A percentile compares a stretch with the other conserved stretches of the same genome.
Conservation (phyloP, 192 early-diverging fungal species). For the Entomortierella parvispora region DNA sequence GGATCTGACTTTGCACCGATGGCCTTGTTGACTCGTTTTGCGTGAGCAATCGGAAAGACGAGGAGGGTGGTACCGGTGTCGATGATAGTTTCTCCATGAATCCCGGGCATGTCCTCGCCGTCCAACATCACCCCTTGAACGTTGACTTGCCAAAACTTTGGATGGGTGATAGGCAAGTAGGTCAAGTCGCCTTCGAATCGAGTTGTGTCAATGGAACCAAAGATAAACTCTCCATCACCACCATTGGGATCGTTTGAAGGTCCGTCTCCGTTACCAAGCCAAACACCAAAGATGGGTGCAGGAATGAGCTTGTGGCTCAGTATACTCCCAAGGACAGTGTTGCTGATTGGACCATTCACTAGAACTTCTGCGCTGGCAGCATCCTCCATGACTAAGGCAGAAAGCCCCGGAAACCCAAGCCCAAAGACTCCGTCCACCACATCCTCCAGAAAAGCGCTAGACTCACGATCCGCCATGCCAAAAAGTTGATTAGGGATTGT, state of each 20-base stretch:
- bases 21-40: conserved; percentile 56
- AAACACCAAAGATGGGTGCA: conserved; percentile 78
- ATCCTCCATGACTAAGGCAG: conserved; percentile 24
- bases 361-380: neutral
- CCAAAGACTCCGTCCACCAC: conserved; percentile 76
- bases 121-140: conserved; percentile 34
- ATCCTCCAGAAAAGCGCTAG: conserved; percentile 63
- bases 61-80: conserved; percentile 76
- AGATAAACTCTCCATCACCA: conserved; percentile 68
- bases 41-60: conserved; percentile 64
- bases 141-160: conserved; percentile 65
- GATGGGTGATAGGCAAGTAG: conserved; percentile 61
- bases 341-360: conserved; percentile 13
- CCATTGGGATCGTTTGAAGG: conserved; percentile 23
- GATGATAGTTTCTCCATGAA: conserved; percentile 55
- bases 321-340: conserved; percentile 65
- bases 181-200: conserved; percentile 62
- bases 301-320: conserved; percentile 63
- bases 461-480: conserved; percentile 69
- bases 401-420: conserved; percentile 62
- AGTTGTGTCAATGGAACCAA: conserved; percentile 63
- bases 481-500: conserved; percentile 66
- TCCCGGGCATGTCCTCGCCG: conserved; percentile 46
- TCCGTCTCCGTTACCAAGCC: conserved; percentile 62
- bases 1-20: conserved; percentile 49